Conservation (phyloP, 2,329 filamentous ascomycete species). For the Colletotrichum somersetense region DNA sequence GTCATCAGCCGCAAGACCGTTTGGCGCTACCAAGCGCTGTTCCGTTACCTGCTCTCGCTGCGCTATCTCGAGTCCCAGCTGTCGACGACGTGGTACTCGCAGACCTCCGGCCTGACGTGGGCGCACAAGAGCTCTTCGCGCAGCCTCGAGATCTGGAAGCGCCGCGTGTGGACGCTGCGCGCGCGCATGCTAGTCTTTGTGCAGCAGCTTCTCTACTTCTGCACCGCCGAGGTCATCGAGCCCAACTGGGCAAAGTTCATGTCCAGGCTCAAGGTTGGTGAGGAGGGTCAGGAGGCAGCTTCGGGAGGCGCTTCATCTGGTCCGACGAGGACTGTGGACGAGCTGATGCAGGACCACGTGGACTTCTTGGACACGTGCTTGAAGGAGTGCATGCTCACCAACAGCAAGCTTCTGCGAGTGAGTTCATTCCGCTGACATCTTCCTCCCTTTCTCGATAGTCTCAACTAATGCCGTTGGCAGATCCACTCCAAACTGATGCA, state of each 20-base stretch:
- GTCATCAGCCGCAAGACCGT: constrained; percentile 97
- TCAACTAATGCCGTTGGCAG: constrained; percentile 59
- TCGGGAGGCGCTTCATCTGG: constrained; percentile 48
- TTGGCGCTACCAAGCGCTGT: constrained; percentile 96
- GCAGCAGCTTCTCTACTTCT: constrained; percentile 96
- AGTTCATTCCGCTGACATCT: constrained; percentile 45
- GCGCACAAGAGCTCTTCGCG: constrained; percentile 80
- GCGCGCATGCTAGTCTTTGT: constrained; percentile 97
- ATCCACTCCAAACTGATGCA: constrained; percentile 98
- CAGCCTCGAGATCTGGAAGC: constrained; percentile 90
- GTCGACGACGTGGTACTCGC: constrained; percentile 89
- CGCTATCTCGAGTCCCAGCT: constrained; percentile 91
- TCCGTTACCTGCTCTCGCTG: constrained; percentile 91
- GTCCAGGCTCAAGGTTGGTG: constrained; percentile 79
- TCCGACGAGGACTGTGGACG: constrained; percentile 83
- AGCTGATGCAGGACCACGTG: constrained; percentile 98
- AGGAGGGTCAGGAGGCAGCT: constrained; percentile 50
- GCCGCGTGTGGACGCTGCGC: constrained; percentile 89
- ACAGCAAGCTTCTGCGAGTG: constrained; percentile 93
- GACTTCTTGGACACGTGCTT: constrained; percentile 98
- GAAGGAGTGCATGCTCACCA: constrained; percentile 99
- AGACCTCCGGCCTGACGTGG: constrained; percentile 86
- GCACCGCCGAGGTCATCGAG: constrained; percentile 96
- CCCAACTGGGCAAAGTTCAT: constrained; percentile 97
- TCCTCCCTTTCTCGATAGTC: not conserved